These are phyloP conservation scores for Senecio squalidus DNA, from an alignment of 140 eudicot genomes.

Conservation along the genomic window DNA sequence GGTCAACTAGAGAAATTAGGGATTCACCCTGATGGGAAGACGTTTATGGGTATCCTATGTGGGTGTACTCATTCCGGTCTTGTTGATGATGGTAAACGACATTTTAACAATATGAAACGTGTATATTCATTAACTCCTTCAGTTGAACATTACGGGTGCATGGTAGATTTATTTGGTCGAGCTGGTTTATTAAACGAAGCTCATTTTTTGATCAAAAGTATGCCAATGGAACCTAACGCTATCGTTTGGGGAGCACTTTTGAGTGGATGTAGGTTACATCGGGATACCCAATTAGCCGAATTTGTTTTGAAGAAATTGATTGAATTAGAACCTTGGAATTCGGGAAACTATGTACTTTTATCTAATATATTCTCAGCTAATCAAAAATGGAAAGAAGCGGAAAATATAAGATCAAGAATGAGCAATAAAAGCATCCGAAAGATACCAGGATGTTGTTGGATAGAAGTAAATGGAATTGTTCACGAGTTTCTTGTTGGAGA, in stretches of 20 bases:
- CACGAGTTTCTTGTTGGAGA: constrained; percentile 90
- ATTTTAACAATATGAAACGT: constrained; percentile 36
- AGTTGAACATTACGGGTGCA: constrained; percentile 77
- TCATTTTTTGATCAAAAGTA: constrained; percentile 35
- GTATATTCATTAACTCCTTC: constrained; percentile 44
- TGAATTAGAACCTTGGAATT: constrained; percentile 73
- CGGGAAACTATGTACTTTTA: constrained; percentile 75
- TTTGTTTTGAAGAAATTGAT: constrained; percentile 51
- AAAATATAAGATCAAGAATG: constrained; percentile 51
- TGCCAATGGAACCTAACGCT: constrained; percentile 83
- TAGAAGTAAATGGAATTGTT: constrained; percentile 68
- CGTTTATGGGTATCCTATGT: constrained; percentile 78
- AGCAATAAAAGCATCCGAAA: constrained; percentile 43
- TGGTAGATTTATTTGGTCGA: constrained; percentile 82
- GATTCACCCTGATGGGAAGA: constrained; percentile 56
- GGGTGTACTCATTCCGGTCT: constrained; percentile 86
- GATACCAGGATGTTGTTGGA: constrained; percentile 80
- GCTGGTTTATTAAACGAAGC: constrained; percentile 72
- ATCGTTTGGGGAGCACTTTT: constrained; percentile 91
- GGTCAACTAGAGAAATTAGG: constrained; percentile 56
- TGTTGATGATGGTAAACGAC: constrained; percentile 60
- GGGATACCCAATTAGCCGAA: constrained; percentile 68
- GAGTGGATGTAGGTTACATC: constrained; percentile 76
- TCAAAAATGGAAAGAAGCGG: constrained; percentile 72
- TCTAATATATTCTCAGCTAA: constrained; percentile 74